phyloP scores from a whole-genome alignment of 1,139 yeast genomes.

The Candida buenavistaensis region DNA sequence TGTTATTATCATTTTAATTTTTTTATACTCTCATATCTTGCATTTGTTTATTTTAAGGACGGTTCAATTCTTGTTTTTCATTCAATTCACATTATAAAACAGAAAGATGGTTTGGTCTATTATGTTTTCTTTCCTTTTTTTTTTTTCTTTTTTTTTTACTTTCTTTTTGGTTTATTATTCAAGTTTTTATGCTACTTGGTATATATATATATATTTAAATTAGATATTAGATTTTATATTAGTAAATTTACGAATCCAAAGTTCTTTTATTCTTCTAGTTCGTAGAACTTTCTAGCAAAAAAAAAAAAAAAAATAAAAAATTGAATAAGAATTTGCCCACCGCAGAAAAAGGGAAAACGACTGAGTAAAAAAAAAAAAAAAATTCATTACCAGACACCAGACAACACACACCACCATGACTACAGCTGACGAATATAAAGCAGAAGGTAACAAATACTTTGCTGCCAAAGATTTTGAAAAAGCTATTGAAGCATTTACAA shows the following conservation, averaged over 20 bases:
- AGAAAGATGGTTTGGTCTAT: no score
- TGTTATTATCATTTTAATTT: background rate
- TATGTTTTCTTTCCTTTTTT: no score
- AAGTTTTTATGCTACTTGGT: no score
- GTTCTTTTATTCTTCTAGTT: no score
- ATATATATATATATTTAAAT: background rate
- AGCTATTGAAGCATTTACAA: slow-evolving; percentile 81
- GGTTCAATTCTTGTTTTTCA: slow-evolving; percentile 1
- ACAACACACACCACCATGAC: slow-evolving; percentile 33
- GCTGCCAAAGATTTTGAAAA: slow-evolving; percentile 77
- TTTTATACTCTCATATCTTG: no score
- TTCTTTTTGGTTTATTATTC: no score
- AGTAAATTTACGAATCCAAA: no score
- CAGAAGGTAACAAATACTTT: slow-evolving; percentile 89
- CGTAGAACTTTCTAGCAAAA: slow-evolving; percentile 6
- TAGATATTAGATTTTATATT: no score
- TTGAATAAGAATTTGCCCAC: background rate
- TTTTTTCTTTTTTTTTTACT: no score
- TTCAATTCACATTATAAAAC: background rate
- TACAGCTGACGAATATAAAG: slow-evolving; percentile 67
- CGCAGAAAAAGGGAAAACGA: background rate
- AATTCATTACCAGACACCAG: background rate
- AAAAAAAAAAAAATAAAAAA: slow-evolving; percentile 3
- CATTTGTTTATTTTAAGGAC: background rate
- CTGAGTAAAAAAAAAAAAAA: slow-evolving; percentile 3